phyloP scores from a whole-genome alignment of 2,329 filamentous ascomycete genomes.

The Neonectria neomacrospora region DNA sequence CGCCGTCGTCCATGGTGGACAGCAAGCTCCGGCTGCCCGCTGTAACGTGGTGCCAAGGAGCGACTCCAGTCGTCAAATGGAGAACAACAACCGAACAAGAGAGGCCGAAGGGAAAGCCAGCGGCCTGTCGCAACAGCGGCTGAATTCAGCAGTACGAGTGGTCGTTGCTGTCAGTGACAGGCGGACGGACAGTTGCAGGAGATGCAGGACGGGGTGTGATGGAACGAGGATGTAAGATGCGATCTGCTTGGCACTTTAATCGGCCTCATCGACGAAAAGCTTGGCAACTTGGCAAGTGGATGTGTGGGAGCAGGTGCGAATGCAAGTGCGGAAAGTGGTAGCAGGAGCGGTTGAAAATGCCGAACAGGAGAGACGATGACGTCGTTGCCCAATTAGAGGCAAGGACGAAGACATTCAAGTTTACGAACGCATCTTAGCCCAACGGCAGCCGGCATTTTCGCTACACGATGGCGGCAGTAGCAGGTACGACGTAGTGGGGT shows the following conservation, averaged over 20 bases:
- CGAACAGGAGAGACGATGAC: neutral
- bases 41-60: neutral
- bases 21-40: neutral
- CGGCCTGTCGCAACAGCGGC: no score
- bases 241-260: neutral
- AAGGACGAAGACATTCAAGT: neutral
- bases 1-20: conserved; percentile 55
- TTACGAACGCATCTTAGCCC: neutral
- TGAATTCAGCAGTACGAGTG: neutral
- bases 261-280: neutral
- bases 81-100: neutral
- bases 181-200: no score
- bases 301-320: neutral
- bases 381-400: neutral
- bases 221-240: conserved; percentile 1
- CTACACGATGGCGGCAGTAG: neutral
- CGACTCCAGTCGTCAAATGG: neutral
- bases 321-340: neutral
- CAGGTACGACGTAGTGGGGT: neutral
- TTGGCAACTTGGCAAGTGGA: neutral
- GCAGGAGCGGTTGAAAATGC: neutral
- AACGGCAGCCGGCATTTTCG: neutral
- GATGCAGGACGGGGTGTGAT: neutral
- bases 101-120: neutral
- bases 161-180: neutral